These are phyloP conservation scores for Entomortierella parvispora DNA, from an alignment of 192 early-diverging fungal genomes.

Conservation along the genomic window DNA sequence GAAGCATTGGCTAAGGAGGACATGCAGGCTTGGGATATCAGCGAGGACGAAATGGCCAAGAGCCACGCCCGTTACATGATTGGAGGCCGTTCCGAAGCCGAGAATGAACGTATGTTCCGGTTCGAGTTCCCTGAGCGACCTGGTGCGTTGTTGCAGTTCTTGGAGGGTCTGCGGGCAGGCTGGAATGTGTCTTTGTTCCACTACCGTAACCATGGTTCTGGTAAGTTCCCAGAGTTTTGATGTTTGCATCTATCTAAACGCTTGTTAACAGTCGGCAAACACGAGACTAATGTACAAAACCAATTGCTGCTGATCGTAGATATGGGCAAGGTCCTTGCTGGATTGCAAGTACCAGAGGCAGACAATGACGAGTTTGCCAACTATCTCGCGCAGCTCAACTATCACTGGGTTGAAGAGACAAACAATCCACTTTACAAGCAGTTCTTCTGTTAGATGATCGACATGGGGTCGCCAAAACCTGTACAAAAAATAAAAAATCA, in stretches of 20 bases:
- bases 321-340: conserved; percentile 92
- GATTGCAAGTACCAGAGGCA: conserved; percentile 88
- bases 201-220: conserved; percentile 95
- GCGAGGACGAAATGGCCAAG: conserved; percentile 94
- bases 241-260: not conserved
- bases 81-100: conserved; percentile 82
- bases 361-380: conserved; percentile 70
- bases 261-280: too few relatives aligned
- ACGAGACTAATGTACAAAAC: too few relatives aligned
- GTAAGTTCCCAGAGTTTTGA: conserved; percentile 26
- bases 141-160: conserved; percentile 90
- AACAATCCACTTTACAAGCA: conserved; percentile 89
- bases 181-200: conserved; percentile 94
- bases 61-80: conserved; percentile 95
- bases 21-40: conserved; percentile 87
- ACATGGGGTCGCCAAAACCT: not conserved
- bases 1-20: conserved; percentile 60
- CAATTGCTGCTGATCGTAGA: too few relatives aligned
- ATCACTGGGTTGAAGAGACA: conserved; percentile 93
- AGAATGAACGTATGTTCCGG: conserved; percentile 90
- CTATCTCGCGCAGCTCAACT: conserved; percentile 86
- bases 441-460: conserved; percentile 66
- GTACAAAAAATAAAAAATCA: not conserved
- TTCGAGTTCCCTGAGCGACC: conserved; percentile 98
- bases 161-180: conserved; percentile 69